phyloP scores from a whole-genome alignment of 1,284 basidiomycete genomes.

The Sporisorium exsertum region DNA sequence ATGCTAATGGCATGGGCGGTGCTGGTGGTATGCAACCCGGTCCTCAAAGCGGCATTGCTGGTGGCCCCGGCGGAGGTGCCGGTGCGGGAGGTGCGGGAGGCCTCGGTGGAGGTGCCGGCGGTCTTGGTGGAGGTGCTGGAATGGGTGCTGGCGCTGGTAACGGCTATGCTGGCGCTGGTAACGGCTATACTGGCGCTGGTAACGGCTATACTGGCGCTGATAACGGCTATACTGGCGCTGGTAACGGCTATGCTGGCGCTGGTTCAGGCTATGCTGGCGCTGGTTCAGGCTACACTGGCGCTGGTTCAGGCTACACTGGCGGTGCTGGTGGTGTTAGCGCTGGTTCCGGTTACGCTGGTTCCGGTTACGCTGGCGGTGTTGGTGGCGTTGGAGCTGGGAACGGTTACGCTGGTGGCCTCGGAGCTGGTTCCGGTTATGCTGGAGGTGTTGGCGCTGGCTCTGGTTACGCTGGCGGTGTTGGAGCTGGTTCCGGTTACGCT shows the following conservation, averaged over 20 bases:
- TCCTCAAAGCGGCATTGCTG: neutral
- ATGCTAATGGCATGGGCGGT: neutral
- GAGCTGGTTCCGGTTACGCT: too few relatives aligned
- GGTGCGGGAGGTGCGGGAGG: neutral
- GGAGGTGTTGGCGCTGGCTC: too few relatives aligned
- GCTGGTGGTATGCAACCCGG: neutral
- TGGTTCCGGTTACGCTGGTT: neutral
- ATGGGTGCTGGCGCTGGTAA: neutral
- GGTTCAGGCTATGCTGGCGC: neutral
- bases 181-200: neutral
- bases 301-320: neutral
- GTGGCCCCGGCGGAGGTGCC: neutral
- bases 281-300: neutral
- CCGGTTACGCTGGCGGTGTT: neutral
- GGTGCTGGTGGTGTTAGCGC: slow-evolving; percentile 6
- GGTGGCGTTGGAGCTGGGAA: too few relatives aligned
- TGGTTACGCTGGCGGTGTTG: too few relatives aligned
- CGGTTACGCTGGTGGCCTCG: too few relatives aligned
- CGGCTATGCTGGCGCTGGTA: neutral
- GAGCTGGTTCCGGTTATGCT: too few relatives aligned
- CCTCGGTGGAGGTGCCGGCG: neutral
- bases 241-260: neutral
- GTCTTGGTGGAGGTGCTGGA: slow-evolving; percentile 4
- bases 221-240: neutral
- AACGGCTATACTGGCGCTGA: neutral